Evolutionary conservation across 1,139 yeast species (phyloP), one percentile per base, ranked within the genome.

Genomic region (Kodamaea alishanica): DNA sequence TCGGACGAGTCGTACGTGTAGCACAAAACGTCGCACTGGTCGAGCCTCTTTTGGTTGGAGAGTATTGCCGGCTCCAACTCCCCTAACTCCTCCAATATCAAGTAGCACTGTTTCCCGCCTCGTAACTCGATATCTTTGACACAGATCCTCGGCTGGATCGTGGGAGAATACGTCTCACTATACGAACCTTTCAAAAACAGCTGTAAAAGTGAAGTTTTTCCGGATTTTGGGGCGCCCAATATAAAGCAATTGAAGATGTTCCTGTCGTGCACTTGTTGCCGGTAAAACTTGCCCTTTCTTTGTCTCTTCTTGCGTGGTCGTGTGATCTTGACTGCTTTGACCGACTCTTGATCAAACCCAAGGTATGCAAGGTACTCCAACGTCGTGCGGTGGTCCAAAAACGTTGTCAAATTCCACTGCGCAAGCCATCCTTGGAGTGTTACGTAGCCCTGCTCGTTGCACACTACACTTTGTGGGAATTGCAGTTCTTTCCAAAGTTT

Each of bases 371-470:
- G 64, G 54, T 90, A 92, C 39, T 89, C 95, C 41, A 92, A 72
- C 0, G 97, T 89, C 1, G 89, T 83, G 52, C 75, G 79, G 56
- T 85, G 81, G 52, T 89, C 95, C 29, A 92, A 65, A 52, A 81
- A 88, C 0, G 97, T 90, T 0, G 97, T 88, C 82, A 92, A 83
- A 50, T 92, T 84, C 98, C 98, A 92, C 54, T 92, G 97, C 0
- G 98, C 97, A 32, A 92, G 64, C 98, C 98, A 92, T 2, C 98
- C 98, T 63, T 92, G 97, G 26, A 92, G 63, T 0, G 97, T 87
- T 2, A 92, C 92, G 55, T 81, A 77, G 0, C 96, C 97, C 45
- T 80, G 81, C 47, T 88, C 96, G 56, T 89, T 90, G 41, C 95
- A 77, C 2, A 90, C 96, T 6, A 95, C 85, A 1, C 95, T 79